phyloP scores from a whole-genome alignment of 768 basidiomycete genomes.

The Candolleomyces efflorescens region DNA sequence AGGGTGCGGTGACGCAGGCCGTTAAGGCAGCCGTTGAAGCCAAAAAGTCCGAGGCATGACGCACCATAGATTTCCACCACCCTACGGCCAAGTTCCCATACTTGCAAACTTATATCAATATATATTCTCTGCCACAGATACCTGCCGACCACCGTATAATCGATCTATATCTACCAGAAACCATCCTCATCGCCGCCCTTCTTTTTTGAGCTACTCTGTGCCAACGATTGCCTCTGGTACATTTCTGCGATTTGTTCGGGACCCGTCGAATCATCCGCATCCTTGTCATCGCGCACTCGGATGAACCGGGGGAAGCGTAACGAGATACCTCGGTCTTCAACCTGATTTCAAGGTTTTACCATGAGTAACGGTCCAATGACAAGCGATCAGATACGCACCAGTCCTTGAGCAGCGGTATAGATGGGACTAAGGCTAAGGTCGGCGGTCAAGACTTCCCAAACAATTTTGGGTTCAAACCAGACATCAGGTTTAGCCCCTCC shows the following conservation, averaged over 20 bases:
- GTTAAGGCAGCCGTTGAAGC: conserved; percentile 42
- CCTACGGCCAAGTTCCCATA: conserved; percentile 4
- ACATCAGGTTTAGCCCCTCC: conserved; percentile 96
- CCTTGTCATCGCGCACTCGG: conserved; percentile 89
- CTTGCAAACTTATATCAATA: conserved; percentile 21
- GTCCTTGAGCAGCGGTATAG: conserved; percentile 90
- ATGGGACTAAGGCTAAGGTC: conserved; percentile 96
- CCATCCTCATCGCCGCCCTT: conserved; percentile 74
- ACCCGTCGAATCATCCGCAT: conserved; percentile 86
- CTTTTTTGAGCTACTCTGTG: conserved; percentile 66
- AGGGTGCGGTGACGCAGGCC: conserved; percentile 47
- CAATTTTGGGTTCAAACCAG: conserved; percentile 96
- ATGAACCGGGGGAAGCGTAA: conserved; percentile 96
- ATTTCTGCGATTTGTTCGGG: conserved; percentile 93
- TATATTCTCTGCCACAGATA: conserved; percentile 12
- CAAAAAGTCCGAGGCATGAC: conserved; percentile 26
- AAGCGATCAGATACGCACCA: conserved; percentile 46
- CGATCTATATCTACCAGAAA: conserved; percentile 58
- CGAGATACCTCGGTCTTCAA: conserved; percentile 89
- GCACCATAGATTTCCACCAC: conserved; percentile 13
- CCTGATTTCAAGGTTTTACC: conserved; percentile 36
- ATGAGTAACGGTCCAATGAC: not conserved
- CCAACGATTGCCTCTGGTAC: conserved; percentile 85
- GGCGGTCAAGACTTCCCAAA: conserved; percentile 98
- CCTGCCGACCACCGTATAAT: conserved; percentile 19